Percentiles rank a stretch among this genome's conserved stretches.
phyloP scores from a whole-genome alignment of 140 eudicot species.

The Oenanthe javanica region DNA sequence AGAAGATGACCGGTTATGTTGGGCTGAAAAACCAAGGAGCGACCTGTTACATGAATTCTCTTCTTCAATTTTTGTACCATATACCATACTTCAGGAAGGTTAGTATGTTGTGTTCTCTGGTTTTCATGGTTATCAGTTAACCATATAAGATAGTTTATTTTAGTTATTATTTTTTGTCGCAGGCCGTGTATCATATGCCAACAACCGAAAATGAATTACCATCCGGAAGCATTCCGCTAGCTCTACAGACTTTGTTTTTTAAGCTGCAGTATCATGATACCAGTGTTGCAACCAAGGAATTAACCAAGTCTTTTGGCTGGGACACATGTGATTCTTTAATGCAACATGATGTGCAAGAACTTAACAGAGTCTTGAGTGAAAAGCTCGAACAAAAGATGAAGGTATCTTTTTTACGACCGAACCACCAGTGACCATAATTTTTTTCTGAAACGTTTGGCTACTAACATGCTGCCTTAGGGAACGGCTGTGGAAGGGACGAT shows the following conservation, averaged over 20 bases:
- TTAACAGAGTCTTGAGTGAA: conserved; percentile 86
- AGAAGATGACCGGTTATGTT: conserved; percentile 86
- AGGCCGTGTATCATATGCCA: conserved; percentile 99
- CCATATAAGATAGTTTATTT: background rate
- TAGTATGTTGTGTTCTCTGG: conserved; percentile 16
- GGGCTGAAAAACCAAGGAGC: conserved; percentile 98
- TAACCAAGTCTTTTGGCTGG: conserved; percentile 96
- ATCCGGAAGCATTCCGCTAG: conserved; percentile 83
- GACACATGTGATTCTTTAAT: conserved; percentile 81
- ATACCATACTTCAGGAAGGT: conserved; percentile 96
- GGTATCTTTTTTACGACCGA: conserved; percentile 27
- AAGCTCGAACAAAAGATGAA: conserved; percentile 97
- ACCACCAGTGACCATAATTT: background rate
- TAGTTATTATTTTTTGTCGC: conserved; percentile 1
- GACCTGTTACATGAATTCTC: conserved; percentile 92
- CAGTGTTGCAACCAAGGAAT: conserved; percentile 90
- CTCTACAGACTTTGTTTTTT: conserved; percentile 83
- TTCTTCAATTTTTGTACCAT: conserved; percentile 83
- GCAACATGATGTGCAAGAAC: conserved; percentile 98
- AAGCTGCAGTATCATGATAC: conserved; percentile 83
- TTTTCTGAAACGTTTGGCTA: background rate
- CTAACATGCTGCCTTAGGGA: conserved; percentile 41
- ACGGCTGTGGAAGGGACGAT: conserved; percentile 98
- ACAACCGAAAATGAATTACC: conserved; percentile 92
- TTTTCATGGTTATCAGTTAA: background rate